Evolutionary conservation across 352 stramenopile species (phyloP).

Genomic region (Phytophthora pinifolia): DNA sequence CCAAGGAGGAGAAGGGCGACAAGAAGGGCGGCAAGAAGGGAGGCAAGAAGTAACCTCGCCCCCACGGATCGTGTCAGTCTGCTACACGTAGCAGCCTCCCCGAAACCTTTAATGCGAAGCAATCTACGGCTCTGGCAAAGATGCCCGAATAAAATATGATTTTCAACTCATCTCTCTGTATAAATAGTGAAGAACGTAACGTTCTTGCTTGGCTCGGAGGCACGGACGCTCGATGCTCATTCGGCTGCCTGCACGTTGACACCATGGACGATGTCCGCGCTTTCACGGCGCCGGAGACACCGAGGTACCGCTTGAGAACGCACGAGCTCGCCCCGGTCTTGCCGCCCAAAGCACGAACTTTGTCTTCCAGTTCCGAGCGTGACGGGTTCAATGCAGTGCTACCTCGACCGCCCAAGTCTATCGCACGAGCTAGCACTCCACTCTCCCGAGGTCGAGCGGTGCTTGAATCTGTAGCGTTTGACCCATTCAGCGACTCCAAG

Average conservation of each 20-base stretch:
- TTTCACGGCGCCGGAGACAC: neutral
- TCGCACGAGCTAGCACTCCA: neutral
- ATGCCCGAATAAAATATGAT: slow-evolving; percentile 20
- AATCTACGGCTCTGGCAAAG: slow-evolving; percentile 8
- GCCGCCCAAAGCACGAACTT: slow-evolving; percentile 4
- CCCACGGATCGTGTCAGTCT: neutral
- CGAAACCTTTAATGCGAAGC: slow-evolving; percentile 6
- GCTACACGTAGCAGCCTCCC: slow-evolving; percentile 9
- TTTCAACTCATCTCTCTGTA: slow-evolving; percentile 4
- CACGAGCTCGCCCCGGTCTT: slow-evolving; percentile 23
- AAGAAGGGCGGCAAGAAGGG: slow-evolving; percentile 56
- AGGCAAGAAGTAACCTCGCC: slow-evolving; percentile 50
- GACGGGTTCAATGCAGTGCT: neutral
- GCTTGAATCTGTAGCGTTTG: slow-evolving; percentile 41
- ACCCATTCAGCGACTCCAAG: slow-evolving; percentile 39
- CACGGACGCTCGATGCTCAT: neutral
- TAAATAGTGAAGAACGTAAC: slow-evolving; percentile 12
- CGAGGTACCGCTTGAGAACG: slow-evolving; percentile 18
- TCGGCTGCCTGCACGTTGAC: neutral
- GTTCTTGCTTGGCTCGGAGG: neutral
- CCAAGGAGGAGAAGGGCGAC: slow-evolving; percentile 30
- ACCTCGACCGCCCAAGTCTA: neutral
- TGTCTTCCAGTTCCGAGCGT: slow-evolving; percentile 2
- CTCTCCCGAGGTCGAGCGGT: slow-evolving; percentile 1
- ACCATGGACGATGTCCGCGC: slow-evolving; percentile 7